Evolutionary conservation across 176 grass and related monocot species (phyloP).

Genomic region (Oryza longistaminata): DNA sequence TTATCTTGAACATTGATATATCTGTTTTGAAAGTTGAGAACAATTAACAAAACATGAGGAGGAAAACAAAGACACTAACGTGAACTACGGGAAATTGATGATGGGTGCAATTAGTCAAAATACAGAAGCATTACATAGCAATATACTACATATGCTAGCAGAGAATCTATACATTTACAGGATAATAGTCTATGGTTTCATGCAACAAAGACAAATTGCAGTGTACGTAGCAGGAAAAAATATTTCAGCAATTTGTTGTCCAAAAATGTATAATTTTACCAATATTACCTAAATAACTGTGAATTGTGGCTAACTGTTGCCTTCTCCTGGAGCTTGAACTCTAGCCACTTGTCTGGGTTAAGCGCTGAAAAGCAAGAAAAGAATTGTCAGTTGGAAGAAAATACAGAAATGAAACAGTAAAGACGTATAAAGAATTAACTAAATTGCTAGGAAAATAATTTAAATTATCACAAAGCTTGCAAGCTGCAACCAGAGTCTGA

Average conservation of each 20-base stretch:
- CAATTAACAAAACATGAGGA: neutral
- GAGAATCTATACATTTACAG: neutral
- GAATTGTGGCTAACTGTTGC: slow-evolving; percentile 86
- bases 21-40: neutral
- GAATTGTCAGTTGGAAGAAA: neutral
- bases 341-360: slow-evolving; percentile 93
- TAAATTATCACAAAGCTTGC: neutral
- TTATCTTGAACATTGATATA: neutral
- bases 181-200: neutral
- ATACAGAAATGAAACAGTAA: neutral
- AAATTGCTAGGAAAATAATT: neutral
- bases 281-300: slow-evolving; percentile 73
- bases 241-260: neutral
- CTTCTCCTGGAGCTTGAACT: slow-evolving; percentile 92
- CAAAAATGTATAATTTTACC: neutral
- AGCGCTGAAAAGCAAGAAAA: slow-evolving; percentile 61
- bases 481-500: neutral
- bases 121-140: neutral
- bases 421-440: neutral
- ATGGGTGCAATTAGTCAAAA: slow-evolving; percentile 12
- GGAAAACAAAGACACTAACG: neutral
- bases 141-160: neutral
- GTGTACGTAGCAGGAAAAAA: slow-evolving; percentile 17
- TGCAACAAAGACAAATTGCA: neutral
- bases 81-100: neutral